phyloP scores from a whole-genome alignment of 1,284 basidiomycete genomes.

The Leccinum ponderosum region DNA sequence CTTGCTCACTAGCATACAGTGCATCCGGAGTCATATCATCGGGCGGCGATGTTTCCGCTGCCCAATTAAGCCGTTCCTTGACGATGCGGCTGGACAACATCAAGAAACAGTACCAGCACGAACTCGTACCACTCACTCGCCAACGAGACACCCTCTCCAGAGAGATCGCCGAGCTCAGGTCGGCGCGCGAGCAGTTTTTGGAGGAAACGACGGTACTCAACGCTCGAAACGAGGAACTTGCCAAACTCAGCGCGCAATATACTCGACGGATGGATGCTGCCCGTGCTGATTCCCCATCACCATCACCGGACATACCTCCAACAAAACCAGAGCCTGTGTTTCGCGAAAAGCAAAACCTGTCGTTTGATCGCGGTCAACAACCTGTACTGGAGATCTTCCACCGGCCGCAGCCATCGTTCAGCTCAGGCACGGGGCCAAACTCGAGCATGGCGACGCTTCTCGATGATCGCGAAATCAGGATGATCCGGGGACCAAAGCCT shows the following conservation, averaged over 20 bases:
- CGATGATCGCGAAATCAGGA: slow-evolving; percentile 33
- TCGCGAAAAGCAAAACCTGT: slow-evolving; percentile 36
- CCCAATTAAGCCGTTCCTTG: slow-evolving; percentile 70
- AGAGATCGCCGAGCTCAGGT: slow-evolving; percentile 87
- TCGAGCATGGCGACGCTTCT: slow-evolving; percentile 26
- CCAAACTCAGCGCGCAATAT: slow-evolving; percentile 82
- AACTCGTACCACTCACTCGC: slow-evolving; percentile 81
- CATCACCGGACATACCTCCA: slow-evolving; percentile 24
- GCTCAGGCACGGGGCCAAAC: slow-evolving; percentile 28
- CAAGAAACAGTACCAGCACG: slow-evolving; percentile 85
- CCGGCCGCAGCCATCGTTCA: slow-evolving; percentile 26
- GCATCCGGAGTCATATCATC: slow-evolving; percentile 23
- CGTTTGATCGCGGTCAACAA: slow-evolving; percentile 36
- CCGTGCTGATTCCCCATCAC: slow-evolving; percentile 36
- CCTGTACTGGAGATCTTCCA: slow-evolving; percentile 18
- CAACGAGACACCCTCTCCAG: slow-evolving; percentile 79
- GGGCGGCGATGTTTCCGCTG: slow-evolving; percentile 43
- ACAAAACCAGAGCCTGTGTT: slow-evolving; percentile 18
- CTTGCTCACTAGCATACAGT: slow-evolving; percentile 25
- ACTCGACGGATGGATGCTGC: slow-evolving; percentile 67
- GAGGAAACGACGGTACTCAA: slow-evolving; percentile 92
- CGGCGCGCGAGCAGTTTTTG: slow-evolving; percentile 82
- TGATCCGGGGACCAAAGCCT: slow-evolving; percentile 21
- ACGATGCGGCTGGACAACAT: slow-evolving; percentile 88
- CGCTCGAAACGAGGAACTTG: slow-evolving; percentile 90